Percentiles rank a stretch among this genome's conserved stretches.
These are phyloP conservation scores for Petasospora rhodanensis DNA, from an alignment of 1,139 yeast genomes.

Conservation along the genomic window DNA sequence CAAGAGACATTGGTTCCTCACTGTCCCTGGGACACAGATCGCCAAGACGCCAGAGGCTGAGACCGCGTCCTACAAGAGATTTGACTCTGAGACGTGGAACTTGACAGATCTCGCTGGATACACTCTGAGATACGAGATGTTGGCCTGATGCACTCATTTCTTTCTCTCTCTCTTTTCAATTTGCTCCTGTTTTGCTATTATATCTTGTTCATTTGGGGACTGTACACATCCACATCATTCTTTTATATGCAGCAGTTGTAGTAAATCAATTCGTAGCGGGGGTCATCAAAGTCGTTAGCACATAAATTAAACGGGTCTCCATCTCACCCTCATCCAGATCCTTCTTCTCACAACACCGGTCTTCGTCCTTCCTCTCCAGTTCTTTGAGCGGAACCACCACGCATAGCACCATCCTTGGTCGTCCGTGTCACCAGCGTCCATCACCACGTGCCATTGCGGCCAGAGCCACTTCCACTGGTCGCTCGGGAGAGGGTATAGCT, in stretches of 20 bases:
- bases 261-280: no score
- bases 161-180: no score
- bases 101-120: constrained; percentile 20
- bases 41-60: constrained; percentile 30
- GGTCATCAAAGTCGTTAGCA: no score
- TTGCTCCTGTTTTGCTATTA: no score
- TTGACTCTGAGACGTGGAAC: constrained; percentile 35
- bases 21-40: constrained; percentile 12
- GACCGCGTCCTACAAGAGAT: constrained; percentile 31
- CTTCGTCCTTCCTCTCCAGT: constrained; percentile 55
- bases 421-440: constrained; percentile 51
- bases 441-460: constrained; percentile 59
- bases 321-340: constrained; percentile 51
- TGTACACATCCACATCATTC: no score
- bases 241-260: no score
- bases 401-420: constrained; percentile 74
- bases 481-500: constrained; percentile 12
- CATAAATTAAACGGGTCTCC: no score
- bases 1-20: constrained; percentile 9
- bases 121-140: constrained; percentile 18
- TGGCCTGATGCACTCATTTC: no score
- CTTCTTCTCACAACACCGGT: constrained; percentile 54
- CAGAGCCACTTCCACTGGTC: constrained; percentile 52
- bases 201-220: no score
- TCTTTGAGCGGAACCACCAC: constrained; percentile 39